phyloP scores from a whole-genome alignment of 1,284 basidiomycete genomes.

The Ustilago xerochloae region DNA sequence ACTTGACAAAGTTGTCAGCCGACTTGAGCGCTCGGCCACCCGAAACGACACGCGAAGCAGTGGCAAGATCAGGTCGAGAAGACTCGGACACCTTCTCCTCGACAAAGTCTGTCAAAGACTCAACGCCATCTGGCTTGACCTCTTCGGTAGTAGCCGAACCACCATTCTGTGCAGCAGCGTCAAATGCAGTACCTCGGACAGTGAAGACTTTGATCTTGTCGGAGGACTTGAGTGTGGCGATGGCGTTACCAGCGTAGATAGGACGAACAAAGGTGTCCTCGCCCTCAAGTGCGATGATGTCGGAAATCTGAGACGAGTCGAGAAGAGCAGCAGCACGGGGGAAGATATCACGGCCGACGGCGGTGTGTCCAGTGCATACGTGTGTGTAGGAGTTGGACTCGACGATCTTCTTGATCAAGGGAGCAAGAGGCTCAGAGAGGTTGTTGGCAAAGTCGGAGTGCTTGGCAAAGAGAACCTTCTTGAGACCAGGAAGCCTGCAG shows the following conservation, averaged over 20 bases:
- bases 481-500: constrained; percentile 72
- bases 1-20: constrained; percentile 87
- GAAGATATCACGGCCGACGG: constrained; percentile 79
- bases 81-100: constrained; percentile 88
- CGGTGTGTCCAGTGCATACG: constrained; percentile 83
- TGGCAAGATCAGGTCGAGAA: constrained; percentile 90
- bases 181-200: constrained; percentile 92
- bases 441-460: constrained; percentile 71
- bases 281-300: constrained; percentile 86
- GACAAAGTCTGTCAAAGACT: constrained; percentile 76
- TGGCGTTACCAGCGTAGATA: constrained; percentile 98
- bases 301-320: constrained; percentile 79
- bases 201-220: constrained; percentile 93
- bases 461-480: constrained; percentile 68
- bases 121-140: constrained; percentile 77
- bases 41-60: constrained; percentile 88
- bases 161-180: constrained; percentile 73
- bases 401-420: constrained; percentile 72
- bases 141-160: constrained; percentile 75
- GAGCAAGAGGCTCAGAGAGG: constrained; percentile 70
- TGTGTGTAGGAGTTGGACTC: constrained; percentile 77
- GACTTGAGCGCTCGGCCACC: constrained; percentile 96
- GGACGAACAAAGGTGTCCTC: constrained; percentile 87
- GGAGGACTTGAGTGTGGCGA: constrained; percentile 86
- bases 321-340: constrained; percentile 89